Evolutionary conservation across 768 basidiomycete species (phyloP), one percentile per base, ranked within the genome.

Genomic region (Boletus patriciae): DNA sequence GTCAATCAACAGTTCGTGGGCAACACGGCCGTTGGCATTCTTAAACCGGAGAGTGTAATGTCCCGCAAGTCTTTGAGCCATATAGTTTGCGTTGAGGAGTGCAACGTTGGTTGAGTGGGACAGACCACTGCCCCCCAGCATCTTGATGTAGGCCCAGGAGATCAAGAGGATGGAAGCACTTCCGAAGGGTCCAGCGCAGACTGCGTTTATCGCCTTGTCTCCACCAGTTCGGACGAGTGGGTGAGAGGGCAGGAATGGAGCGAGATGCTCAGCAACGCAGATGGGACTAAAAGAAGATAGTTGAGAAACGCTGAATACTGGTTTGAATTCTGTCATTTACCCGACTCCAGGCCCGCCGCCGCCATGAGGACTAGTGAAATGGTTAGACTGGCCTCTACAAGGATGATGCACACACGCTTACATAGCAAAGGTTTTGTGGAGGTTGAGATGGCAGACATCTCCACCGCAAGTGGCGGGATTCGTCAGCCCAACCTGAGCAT

Each of bases 111-210:
- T 90, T 0, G 94, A 87, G 57, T 93, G 83, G 23, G 85, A 83
- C 27, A 99, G 82, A 8, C 97, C 97, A 53, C 84, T 77, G 9
- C 95, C 96, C 27, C 97, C 97, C n/a, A 99, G 84, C 97, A 99
- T 98, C 77, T 92, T 96, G 81, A 97, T 92, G 73, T 97, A 99
- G 13, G 97, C 96, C 95, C 96, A 98, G 0, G 95, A 98, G 66
- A 98, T 98, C 58, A 95, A 80, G 46, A 92, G 86, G 66, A 99
- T 94, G 8, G 93, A 95, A 3, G 97, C 92, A 62, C 93, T 95
- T 44, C 97, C 96, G 69, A 86, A 98, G 0, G 94, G 97, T 2
- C 90, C 94, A 0, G 92, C 92, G 10, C 96, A 85, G 45, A 98
- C 88, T 7, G 97, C 91, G 31, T 87, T 78, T 59, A 99, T 98